Percentiles rank a stretch among this genome's conserved stretches.
phyloP scores from a whole-genome alignment of 257 asterid species.

The Penstemon barbatus region DNA sequence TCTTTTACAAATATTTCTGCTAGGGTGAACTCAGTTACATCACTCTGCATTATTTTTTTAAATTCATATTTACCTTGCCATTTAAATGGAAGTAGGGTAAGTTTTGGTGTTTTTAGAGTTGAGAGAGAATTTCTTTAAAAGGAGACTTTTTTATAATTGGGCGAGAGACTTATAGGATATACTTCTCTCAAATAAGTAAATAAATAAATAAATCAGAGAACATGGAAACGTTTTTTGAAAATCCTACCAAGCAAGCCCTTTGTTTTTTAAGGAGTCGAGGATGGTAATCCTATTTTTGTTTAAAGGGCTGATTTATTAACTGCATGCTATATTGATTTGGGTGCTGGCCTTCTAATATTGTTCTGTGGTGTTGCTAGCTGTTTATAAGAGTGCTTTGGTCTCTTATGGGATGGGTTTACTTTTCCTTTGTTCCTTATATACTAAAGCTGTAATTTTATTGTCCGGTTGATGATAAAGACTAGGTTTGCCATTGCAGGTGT shows the following conservation, averaged over 20 bases:
- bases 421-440: not conserved
- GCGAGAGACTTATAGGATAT: no score
- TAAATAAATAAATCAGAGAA: no score
- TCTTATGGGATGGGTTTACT: not conserved
- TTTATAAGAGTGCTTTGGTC: conserved; percentile 4
- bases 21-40: not conserved
- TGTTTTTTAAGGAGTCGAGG: conserved; percentile 6
- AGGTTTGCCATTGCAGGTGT: conserved; percentile 60
- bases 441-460: conserved; percentile 16
- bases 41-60: not conserved
- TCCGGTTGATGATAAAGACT: conserved; percentile 10
- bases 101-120: no score
- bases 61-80: not conserved
- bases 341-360: not conserved
- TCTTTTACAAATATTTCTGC: not conserved
- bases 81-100: no score
- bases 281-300: conserved; percentile 7
- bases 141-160: no score
- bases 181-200: no score
- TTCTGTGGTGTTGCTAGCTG: not conserved
- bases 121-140: no score
- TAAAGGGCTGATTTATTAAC: not conserved
- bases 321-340: not conserved
- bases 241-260: not conserved
- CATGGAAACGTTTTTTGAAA: no score